phyloP scores from a whole-genome alignment of 2,329 filamentous ascomycete genomes.

The Beauveria pseudobassiana region DNA sequence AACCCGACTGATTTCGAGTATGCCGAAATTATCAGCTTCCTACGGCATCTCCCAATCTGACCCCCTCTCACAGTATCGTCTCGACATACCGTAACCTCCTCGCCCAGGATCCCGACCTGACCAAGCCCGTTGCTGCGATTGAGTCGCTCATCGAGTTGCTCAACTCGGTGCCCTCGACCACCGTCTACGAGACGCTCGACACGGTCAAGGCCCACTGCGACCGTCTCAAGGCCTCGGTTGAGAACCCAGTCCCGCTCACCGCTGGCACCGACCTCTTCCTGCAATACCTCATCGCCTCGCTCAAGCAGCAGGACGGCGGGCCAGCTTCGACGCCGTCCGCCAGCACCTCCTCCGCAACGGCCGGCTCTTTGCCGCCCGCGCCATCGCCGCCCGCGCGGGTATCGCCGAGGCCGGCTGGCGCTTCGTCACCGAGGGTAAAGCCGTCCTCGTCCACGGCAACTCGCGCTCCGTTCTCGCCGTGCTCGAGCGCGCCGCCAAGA shows the following conservation, averaged over 20 bases:
- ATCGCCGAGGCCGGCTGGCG: conserved; percentile 74
- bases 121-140: conserved; percentile 92
- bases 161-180: conserved; percentile 69
- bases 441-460: conserved; percentile 85
- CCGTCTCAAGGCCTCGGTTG: conserved; percentile 67
- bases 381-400: conserved; percentile 74
- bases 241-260: conserved; percentile 85
- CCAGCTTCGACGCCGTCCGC: conserved; percentile 67
- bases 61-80: conserved; percentile 40
- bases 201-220: conserved; percentile 71
- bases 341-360: conserved; percentile 81
- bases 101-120: conserved; percentile 68
- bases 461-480: conserved; percentile 76
- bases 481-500: conserved; percentile 58
- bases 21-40: not conserved
- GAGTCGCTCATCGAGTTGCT: conserved; percentile 85
- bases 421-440: conserved; percentile 70
- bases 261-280: conserved; percentile 95
- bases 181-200: conserved; percentile 89
- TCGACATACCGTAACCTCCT: conserved; percentile 47
- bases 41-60: not conserved
- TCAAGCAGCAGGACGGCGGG: conserved; percentile 43
- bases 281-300: conserved; percentile 77
- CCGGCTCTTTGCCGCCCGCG: conserved; percentile 76
- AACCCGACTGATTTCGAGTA: conserved; percentile 28